Evolutionary conservation across 805 yeast species (phyloP), one percentile per base, ranked within the genome.

Genomic region (Starmerella bombicola): DNA sequence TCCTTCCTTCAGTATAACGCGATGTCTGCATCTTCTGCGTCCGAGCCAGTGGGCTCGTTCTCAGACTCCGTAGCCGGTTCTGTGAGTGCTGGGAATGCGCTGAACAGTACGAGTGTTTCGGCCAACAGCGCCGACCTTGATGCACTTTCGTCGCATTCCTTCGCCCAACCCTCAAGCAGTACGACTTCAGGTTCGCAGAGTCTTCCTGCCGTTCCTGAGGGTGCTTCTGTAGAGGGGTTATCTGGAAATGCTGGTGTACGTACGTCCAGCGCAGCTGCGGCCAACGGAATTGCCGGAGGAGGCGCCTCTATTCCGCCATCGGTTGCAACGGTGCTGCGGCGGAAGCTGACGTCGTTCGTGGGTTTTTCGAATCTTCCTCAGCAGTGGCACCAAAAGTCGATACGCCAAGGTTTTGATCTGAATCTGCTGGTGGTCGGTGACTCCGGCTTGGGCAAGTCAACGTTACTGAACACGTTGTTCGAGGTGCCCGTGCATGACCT

Each of bases 311-410:
- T 15, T 19, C 41, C 42, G 33, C 26, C 36, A 24, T 13, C 28
- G 17, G 41, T 37, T 20, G 63, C 73, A 46, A 78, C 79, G 53
- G 67, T 84, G 47, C 73, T 83, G 55, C 77, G 79, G 53, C 78
- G 93, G 54, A 84, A 84, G 59, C 74, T 88, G 53, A 81, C 78
- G 52, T 88, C 93, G 3, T 86, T 80, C 59, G 98, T 91, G 42
- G 98, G 98, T 5, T 91, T 91, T 65, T 94, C 96, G 51, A 91
- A 86, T 64, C 70, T 91, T 57, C 98, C 98, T 44, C 91, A 86
- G 59, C 98, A 91, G 67, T 91, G 96, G 95, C 97, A 91, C 66
- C 77, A 95, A 64, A 84, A 81, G 63, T 79, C 94, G 2, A 74
- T 84, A 47, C 78, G 80, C 62, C 73, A 82, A 57, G 98, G 98